A percentile compares a stretch with the other conserved stretches of the same genome.
Evolutionary conservation across 2,329 filamentous ascomycete genomes (phyloP).

Genomic region (Penicillium sp.): DNA sequence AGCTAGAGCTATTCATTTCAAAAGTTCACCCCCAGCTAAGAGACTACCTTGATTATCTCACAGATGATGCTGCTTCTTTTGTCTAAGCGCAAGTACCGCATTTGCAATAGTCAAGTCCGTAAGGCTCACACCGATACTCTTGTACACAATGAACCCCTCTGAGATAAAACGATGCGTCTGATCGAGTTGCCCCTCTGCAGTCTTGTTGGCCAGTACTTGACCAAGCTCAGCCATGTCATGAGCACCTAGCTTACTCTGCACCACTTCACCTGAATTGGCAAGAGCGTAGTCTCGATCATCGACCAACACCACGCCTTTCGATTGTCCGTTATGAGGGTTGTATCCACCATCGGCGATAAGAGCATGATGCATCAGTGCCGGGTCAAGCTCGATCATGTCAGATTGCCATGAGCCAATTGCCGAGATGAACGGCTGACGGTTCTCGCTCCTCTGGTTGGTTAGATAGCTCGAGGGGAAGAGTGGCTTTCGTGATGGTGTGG

Average conservation of each 20-base stretch:
- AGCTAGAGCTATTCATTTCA: no score
- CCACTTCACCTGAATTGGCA: background rate
- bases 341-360: background rate
- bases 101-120: slow-evolving; percentile 16
- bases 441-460: background rate
- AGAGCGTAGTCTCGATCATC: slow-evolving; percentile 6
- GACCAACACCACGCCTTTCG: slow-evolving; percentile 1
- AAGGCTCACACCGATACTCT: slow-evolving; percentile 23
- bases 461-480: slow-evolving; percentile 2
- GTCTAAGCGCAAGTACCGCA: background rate
- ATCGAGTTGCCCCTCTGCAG: background rate
- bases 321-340: background rate
- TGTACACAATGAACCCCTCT: slow-evolving; percentile 23
- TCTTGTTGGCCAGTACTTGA: slow-evolving; percentile 10
- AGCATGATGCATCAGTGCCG: slow-evolving; percentile 19
- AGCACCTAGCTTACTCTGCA: slow-evolving; percentile 1
- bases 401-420: slow-evolving; percentile 50
- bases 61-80: background rate
- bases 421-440: slow-evolving; percentile 37
- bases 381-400: slow-evolving; percentile 44
- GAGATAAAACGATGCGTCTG: slow-evolving; percentile 9
- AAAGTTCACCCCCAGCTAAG: no score
- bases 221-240: slow-evolving; percentile 11
- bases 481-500: slow-evolving; percentile 3
- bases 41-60: background rate